These are phyloP conservation scores for Bothriochloa decipiens DNA, from an alignment of 176 grass and related monocot genomes.

Conservation along the genomic window DNA sequence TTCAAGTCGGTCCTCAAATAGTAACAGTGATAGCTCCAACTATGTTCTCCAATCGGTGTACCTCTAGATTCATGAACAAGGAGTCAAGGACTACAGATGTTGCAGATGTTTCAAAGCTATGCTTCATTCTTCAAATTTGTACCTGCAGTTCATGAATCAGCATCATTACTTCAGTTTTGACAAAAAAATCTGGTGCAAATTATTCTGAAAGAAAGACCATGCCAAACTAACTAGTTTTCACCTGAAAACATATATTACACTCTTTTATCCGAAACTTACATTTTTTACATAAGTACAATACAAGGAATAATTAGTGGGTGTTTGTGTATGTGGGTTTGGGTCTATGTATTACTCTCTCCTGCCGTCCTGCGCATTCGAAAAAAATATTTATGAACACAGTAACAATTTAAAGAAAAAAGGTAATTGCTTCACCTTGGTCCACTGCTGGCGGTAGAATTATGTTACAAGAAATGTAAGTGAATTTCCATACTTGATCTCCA, in stretches of 20 bases:
- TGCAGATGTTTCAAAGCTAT: not conserved
- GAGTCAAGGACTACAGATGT: not conserved
- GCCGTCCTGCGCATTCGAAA: no score
- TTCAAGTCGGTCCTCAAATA: not conserved
- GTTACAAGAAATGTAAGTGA: not conserved
- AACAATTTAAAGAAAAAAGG: slow-evolving; percentile 11
- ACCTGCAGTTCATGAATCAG: slow-evolving; percentile 13
- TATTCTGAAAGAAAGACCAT: not conserved
- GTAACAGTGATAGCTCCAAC: slow-evolving; percentile 5
- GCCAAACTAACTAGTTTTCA: slow-evolving; percentile 8
- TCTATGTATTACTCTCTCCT: no score
- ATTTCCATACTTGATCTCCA: slow-evolving; percentile 23
- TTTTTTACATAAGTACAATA: not conserved
- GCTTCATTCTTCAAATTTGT: slow-evolving; percentile 5
- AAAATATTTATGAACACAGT: not conserved
- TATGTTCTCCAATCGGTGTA: not conserved
- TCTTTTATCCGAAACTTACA: not conserved
- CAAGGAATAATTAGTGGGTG: not conserved
- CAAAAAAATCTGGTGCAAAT: slow-evolving; percentile 11
- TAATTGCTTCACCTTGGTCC: slow-evolving; percentile 28
- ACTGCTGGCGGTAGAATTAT: slow-evolving; percentile 9
- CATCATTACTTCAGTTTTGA: slow-evolving; percentile 25
- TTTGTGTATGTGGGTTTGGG: no score
- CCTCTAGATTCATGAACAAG: not conserved
- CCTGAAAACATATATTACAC: not conserved